phyloP scores from a whole-genome alignment of 306 rosid genomes.

The Castanea sativa region DNA sequence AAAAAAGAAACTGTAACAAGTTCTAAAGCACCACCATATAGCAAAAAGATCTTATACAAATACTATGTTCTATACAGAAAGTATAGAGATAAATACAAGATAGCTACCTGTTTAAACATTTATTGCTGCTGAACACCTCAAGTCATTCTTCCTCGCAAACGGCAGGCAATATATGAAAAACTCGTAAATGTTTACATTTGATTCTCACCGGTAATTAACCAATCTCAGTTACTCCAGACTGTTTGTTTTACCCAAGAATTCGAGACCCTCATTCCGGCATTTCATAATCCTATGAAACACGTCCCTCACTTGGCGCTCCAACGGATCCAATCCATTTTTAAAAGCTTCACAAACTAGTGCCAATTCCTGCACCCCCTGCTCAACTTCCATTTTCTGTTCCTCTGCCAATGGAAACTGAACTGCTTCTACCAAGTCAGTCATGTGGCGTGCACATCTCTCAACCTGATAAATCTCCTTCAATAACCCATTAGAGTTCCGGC shows the following conservation, averaged over 20 bases:
- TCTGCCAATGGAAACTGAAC: constrained; percentile 74
- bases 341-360: constrained; percentile 50
- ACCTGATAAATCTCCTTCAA: constrained; percentile 84
- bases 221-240: constrained; percentile 32
- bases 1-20: not conserved
- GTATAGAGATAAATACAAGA: not conserved
- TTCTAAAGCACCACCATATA: not conserved
- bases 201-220: constrained; percentile 26
- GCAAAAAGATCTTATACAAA: not conserved
- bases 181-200: constrained; percentile 49
- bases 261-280: constrained; percentile 82
- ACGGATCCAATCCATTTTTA: constrained; percentile 56
- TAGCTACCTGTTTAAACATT: not conserved
- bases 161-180: constrained; percentile 30
- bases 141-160: constrained; percentile 35
- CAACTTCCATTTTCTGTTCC: constrained; percentile 62
- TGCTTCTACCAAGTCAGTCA: constrained; percentile 72
- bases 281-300: constrained; percentile 65
- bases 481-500: constrained; percentile 63
- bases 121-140: constrained; percentile 7
- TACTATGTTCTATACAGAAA: constrained; percentile 14
- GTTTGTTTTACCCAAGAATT: constrained; percentile 51
- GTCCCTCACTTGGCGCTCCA: constrained; percentile 84
- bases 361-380: constrained; percentile 53
- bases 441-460: constrained; percentile 55